Base-by-base conservation (phyloP, 805 yeast species). In the Candida sphagnicola region DNA sequence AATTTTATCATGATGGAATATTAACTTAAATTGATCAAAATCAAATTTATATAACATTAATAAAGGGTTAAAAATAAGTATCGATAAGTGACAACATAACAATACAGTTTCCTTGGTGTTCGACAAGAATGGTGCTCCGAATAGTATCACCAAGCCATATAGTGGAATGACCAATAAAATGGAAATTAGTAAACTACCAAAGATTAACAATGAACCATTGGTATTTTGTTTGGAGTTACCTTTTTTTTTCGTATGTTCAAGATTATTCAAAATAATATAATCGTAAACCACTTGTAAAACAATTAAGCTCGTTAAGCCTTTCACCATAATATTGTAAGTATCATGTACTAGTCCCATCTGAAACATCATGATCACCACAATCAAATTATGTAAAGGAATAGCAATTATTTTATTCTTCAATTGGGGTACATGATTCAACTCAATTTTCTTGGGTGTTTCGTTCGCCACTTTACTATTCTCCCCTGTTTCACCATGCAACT, bases 101-200 rank as follows among this genome's bases (percentile, higher is more conserved):
- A 82, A 53, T 46, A 72, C 69, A 0, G 95, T 86, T 51, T 79
- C 82, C 6, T 42, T 47, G 23, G 73, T 42, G 25, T 71, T 67
- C 1, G 76, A 65, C 1, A 77, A 62, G 31, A 84, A 65, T 11
- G 96, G 96, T 0, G 96, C 95, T 5, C 97, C 97, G 53, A 86
- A 77, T 10, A 88, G 50, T 1, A 88, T 66, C 33, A 83, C 55
- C 1, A 56, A 42, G 6, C 59, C 40, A 43, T 66, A 70, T n/a
- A 67, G 39, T 2, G 70, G 73, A 1, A 62, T 28, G 5, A 77
- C 51, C n/a, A 67, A 46, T 3, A 62, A 18, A 1, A 65, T 19
- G 2, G 75, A 55, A 2, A 70, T 38, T 5, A 64, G 35, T 1
- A 61, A 19, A 12, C 67, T 44, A 16, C 65, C 54, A 5, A 49